Conservation (phyloP, 192 early-diverging fungal genomes). For the Podila epigama region DNA sequence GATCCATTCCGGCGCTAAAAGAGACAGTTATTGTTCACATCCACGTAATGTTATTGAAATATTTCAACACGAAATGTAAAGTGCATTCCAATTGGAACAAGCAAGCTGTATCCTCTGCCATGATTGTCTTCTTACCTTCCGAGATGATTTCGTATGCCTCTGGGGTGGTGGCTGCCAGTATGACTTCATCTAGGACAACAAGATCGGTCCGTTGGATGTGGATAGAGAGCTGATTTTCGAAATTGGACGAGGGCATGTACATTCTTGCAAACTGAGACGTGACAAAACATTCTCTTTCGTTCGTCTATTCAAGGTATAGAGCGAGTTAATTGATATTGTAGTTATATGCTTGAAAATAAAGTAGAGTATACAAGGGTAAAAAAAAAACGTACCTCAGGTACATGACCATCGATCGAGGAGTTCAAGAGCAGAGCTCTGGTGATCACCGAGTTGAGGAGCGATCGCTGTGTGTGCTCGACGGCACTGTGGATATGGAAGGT, state of each 20-base stretch:
- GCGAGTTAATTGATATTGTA: no score
- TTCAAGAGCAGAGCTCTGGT: constrained; percentile 41
- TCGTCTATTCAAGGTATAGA: constrained; percentile 6
- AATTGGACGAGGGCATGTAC: constrained; percentile 10
- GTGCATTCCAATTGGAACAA: no score
- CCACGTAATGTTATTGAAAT: neutral
- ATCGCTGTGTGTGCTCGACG: neutral
- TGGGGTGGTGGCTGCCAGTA: constrained; percentile 63
- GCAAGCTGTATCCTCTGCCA: no score
- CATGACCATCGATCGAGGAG: constrained; percentile 44
- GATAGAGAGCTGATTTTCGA: constrained; percentile 32
- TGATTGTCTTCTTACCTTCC: neutral
- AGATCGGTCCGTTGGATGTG: constrained; percentile 47
- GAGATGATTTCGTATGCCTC: constrained; percentile 58
- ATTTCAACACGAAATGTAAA: no score
- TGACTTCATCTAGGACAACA: constrained; percentile 69
- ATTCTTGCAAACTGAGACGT: constrained; percentile 38
- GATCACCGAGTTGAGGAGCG: constrained; percentile 25
- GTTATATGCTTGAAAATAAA: neutral
- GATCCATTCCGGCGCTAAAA: constrained; percentile 36
- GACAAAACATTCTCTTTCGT: constrained; percentile 37
- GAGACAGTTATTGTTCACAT: neutral
- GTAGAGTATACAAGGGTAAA: neutral
- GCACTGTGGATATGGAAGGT: constrained; percentile 26
- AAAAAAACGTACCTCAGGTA: constrained; percentile 20